These are phyloP conservation scores for Gastrolobium bilobum DNA, from an alignment of 306 rosid genomes.

Conservation along the genomic window DNA sequence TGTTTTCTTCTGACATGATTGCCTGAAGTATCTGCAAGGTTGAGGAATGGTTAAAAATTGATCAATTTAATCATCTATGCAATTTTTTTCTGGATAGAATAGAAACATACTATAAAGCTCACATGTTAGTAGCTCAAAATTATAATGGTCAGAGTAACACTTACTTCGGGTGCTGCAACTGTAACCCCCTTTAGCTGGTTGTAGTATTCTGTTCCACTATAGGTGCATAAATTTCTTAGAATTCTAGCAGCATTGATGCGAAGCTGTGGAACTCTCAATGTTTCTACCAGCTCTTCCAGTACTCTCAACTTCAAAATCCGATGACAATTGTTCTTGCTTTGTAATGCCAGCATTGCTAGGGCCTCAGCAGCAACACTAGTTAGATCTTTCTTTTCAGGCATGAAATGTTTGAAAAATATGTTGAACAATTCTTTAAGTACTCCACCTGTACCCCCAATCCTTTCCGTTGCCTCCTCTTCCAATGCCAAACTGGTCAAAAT, in stretches of 20 bases:
- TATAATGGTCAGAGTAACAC: constrained; percentile 48
- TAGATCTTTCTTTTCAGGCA: constrained; percentile 52
- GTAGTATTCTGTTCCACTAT: constrained; percentile 69
- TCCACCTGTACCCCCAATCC: constrained; percentile 93
- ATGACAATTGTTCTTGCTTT: constrained; percentile 77
- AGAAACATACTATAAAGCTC: constrained; percentile 29
- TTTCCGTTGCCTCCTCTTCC: constrained; percentile 86
- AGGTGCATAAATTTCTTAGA: constrained; percentile 79
- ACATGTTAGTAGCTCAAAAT: constrained; percentile 1
- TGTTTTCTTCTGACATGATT: constrained; percentile 76
- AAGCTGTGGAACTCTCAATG: constrained; percentile 69
- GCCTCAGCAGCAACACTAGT: constrained; percentile 89
- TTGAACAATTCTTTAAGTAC: constrained; percentile 77
- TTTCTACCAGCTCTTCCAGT: constrained; percentile 62
- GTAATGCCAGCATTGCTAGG: constrained; percentile 86
- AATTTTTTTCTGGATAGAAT: constrained; percentile 7
- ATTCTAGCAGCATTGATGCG: constrained; percentile 81
- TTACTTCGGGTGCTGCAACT: constrained; percentile 82
- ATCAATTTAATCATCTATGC: neutral
- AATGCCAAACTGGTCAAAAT: constrained; percentile 79
- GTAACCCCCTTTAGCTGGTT: constrained; percentile 64
- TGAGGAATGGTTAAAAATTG: constrained; percentile 27
- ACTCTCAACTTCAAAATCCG: constrained; percentile 68
- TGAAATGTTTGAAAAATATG: constrained; percentile 64
- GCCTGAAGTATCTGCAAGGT: constrained; percentile 68